Conservation (phyloP, 495 filamentous ascomycete species). For the Tuber umbilicatum region DNA sequence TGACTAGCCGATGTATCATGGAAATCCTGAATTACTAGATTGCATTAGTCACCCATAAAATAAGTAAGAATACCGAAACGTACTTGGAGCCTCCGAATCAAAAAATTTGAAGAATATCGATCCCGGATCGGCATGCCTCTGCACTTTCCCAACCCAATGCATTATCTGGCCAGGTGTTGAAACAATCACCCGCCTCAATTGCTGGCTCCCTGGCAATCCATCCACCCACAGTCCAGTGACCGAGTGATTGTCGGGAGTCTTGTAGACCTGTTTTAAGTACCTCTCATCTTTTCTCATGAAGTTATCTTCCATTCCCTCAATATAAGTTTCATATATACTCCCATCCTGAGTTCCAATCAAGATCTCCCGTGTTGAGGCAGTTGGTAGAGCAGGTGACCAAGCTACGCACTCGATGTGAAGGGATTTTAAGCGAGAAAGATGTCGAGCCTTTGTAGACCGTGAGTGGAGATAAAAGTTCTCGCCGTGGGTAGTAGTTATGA, state of each 20-base stretch:
- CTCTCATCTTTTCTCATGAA: conserved; percentile 93
- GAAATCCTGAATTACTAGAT: conserved; percentile 39
- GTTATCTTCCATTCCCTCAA: conserved; percentile 76
- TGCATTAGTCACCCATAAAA: conserved; percentile 11
- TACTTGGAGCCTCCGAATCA: conserved; percentile 58
- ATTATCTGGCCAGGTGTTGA: conserved; percentile 66
- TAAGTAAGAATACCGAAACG: conserved; percentile 5
- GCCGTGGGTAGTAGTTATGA: conserved; percentile 81
- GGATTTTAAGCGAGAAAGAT: conserved; percentile 73
- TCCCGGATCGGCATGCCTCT: conserved; percentile 67
- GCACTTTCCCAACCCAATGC: conserved; percentile 71
- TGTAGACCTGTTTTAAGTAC: conserved; percentile 75
- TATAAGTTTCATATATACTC: conserved; percentile 89
- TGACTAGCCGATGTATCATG: conserved; percentile 33
- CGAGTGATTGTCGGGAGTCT: conserved; percentile 63
- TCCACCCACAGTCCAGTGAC: conserved; percentile 81
- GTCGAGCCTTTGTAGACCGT: conserved; percentile 79
- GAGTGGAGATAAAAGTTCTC: conserved; percentile 98
- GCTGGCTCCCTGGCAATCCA: conserved; percentile 54
- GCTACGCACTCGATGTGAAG: conserved; percentile 81
- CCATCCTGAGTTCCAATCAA: conserved; percentile 85
- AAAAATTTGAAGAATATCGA: conserved; percentile 82
- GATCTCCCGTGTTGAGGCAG: conserved; percentile 92
- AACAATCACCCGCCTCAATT: conserved; percentile 68
- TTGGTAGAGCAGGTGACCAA: conserved; percentile 96